Evolutionary conservation across 768 basidiomycete species (phyloP).

Genomic region (Agrocybe praecox): DNA sequence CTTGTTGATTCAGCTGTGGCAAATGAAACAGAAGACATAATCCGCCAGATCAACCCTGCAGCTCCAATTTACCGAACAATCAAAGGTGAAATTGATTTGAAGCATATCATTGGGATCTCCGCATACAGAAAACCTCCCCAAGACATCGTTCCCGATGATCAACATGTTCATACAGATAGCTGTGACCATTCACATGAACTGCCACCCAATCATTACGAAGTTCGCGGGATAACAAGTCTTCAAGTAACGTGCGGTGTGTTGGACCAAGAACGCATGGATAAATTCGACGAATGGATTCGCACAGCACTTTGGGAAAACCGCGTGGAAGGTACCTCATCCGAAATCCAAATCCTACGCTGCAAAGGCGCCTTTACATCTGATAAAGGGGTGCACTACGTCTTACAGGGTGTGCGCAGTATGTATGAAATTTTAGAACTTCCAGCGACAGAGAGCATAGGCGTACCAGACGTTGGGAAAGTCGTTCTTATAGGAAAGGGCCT

Average conservation of each 20-base stretch:
- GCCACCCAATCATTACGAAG: constrained; percentile 61
- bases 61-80: constrained; percentile 75
- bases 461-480: constrained; percentile 73
- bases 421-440: constrained; percentile 73
- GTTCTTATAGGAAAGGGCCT: constrained; percentile 89
- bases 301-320: constrained; percentile 78
- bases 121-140: constrained; percentile 68
- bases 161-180: constrained; percentile 27
- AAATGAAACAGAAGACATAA: constrained; percentile 51
- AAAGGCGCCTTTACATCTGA: constrained; percentile 77
- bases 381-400: constrained; percentile 62
- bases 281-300: constrained; percentile 82
- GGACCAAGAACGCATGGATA: constrained; percentile 42
- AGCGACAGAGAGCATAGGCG: constrained; percentile 35
- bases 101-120: constrained; percentile 74
- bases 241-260: constrained; percentile 71
- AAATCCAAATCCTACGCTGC: constrained; percentile 65
- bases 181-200: constrained; percentile 36
- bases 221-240: constrained; percentile 83
- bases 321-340: constrained; percentile 37
- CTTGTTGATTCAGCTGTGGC: constrained; percentile 55
- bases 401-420: constrained; percentile 91
- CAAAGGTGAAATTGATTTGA: constrained; percentile 73
- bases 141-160: constrained; percentile 1
- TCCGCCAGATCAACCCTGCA: constrained; percentile 80